These are phyloP conservation scores for Cokeromyces recurvatus DNA, from an alignment of 371 early-diverging fungal species.

Conservation along the genomic window DNA sequence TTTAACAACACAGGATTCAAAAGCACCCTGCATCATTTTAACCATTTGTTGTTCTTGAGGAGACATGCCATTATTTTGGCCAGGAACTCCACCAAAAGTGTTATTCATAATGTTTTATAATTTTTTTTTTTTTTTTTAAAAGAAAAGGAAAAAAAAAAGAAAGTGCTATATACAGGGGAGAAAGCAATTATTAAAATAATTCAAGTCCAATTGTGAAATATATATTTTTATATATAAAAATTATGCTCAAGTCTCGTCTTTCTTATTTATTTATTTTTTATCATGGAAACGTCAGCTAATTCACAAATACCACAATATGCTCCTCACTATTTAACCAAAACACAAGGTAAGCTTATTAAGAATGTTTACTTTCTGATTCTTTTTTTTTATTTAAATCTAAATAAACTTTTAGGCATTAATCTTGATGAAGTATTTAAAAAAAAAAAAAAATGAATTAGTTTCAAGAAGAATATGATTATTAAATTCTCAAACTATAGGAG, in stretches of 20 bases:
- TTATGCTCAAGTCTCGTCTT: too few relatives aligned
- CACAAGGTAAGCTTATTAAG: conserved; percentile 15
- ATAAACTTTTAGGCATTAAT: conserved; percentile 24
- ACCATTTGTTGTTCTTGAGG: conserved; percentile 37
- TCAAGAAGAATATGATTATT: too few relatives aligned
- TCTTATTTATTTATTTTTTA: too few relatives aligned
- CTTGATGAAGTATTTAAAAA: conserved; percentile 49
- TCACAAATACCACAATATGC: conserved; percentile 29
- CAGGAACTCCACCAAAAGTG: conserved; percentile 6
- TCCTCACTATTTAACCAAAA: conserved; percentile 22
- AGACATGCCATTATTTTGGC: conserved; percentile 20
- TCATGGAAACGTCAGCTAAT: too few relatives aligned
- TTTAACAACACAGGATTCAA: conserved; percentile 78
- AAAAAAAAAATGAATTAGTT: too few relatives aligned
- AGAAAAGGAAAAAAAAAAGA: neutral
- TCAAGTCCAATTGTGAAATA: too few relatives aligned
- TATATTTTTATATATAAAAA: too few relatives aligned
- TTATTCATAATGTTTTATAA: conserved; percentile 17
- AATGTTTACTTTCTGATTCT: too few relatives aligned
- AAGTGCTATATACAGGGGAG: neutral
- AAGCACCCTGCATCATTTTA: conserved; percentile 40
- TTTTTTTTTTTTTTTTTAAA: neutral
- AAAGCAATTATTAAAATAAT: too few relatives aligned
- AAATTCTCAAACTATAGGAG: too few relatives aligned
- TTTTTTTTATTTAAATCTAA: neutral